Conservation (phyloP, 2,329 filamentous ascomycete species). For the Pseudocercospora ulei region DNA sequence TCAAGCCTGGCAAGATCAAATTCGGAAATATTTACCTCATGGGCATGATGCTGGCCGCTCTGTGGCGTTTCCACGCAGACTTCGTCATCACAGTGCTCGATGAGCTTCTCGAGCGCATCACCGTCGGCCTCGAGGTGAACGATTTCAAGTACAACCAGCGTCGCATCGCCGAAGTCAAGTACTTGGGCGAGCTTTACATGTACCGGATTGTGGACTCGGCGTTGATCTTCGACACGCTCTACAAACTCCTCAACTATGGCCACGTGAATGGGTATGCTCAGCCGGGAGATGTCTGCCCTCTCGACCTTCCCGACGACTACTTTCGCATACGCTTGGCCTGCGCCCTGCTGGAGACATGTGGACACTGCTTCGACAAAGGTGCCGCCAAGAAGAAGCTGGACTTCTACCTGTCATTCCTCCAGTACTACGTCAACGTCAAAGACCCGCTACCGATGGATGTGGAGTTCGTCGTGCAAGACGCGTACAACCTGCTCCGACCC, state of each 20-base stretch:
- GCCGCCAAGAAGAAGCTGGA: slow-evolving; percentile 93
- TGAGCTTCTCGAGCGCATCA: slow-evolving; percentile 78
- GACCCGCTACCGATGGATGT: slow-evolving; percentile 88
- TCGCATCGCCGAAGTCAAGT: slow-evolving; percentile 89
- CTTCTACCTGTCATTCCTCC: slow-evolving; percentile 92
- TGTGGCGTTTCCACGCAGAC: slow-evolving; percentile 83
- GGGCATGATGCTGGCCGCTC: slow-evolving; percentile 74
- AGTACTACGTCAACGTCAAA: slow-evolving; percentile 93
- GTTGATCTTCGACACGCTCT: slow-evolving; percentile 89
- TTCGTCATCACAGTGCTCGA: slow-evolving; percentile 91
- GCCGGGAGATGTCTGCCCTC: slow-evolving; percentile 62
- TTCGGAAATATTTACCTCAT: slow-evolving; percentile 94
- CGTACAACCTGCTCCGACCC: slow-evolving; percentile 71
- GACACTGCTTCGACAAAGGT: slow-evolving; percentile 90
- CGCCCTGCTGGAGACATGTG: slow-evolving; percentile 85
- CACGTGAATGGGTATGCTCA: slow-evolving; percentile 72
- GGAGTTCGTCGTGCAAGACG: slow-evolving; percentile 91
- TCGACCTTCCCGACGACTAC: slow-evolving; percentile 87
- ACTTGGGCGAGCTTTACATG: slow-evolving; percentile 91
- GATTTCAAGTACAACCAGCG: slow-evolving; percentile 97
- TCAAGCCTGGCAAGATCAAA: slow-evolving; percentile 93
- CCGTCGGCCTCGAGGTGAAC: slow-evolving; percentile 80
- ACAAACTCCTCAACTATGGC: slow-evolving; percentile 87
- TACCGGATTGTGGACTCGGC: slow-evolving; percentile 94
- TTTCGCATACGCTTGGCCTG: slow-evolving; percentile 88